These are phyloP conservation scores for Ophiocordyceps robertsii DNA, from an alignment of 2,329 filamentous ascomycete genomes.

Conservation along the genomic window DNA sequence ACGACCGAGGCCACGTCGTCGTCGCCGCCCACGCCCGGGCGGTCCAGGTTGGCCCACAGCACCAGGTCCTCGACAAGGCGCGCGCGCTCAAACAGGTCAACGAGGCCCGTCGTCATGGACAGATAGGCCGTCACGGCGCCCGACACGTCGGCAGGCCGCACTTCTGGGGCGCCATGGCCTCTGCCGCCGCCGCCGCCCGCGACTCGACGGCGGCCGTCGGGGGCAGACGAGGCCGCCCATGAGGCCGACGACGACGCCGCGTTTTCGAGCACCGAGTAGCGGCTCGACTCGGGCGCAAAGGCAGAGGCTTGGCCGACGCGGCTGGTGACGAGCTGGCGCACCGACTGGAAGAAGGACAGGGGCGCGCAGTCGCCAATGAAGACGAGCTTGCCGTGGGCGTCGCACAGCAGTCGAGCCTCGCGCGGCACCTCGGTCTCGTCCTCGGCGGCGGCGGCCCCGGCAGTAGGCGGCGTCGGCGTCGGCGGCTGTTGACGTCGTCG, in stretches of 20 bases:
- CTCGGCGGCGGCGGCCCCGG: slow-evolving; percentile 13
- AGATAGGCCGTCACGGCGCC: slow-evolving; percentile 21
- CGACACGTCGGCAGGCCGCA: slow-evolving; percentile 14
- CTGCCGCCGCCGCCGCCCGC: background rate
- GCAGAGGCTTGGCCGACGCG: slow-evolving; percentile 30
- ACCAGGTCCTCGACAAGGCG: slow-evolving; percentile 25
- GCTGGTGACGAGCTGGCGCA: slow-evolving; percentile 35
- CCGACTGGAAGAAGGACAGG: slow-evolving; percentile 40
- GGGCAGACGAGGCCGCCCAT: background rate
- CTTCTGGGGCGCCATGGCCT: slow-evolving; percentile 7
- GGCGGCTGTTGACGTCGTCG: background rate
- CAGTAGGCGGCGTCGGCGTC: background rate
- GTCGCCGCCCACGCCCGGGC: background rate
- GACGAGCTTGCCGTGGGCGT: slow-evolving; percentile 38
- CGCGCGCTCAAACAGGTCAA: slow-evolving; percentile 32
- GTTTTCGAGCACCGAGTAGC: slow-evolving; percentile 36
- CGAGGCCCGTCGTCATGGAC: slow-evolving; percentile 28
- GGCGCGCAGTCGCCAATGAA: slow-evolving; percentile 45
- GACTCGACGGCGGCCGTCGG: background rate
- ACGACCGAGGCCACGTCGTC: slow-evolving; percentile 27
- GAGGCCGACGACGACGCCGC: slow-evolving; percentile 10
- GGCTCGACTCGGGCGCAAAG: slow-evolving; percentile 36
- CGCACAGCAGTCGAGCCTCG: slow-evolving; percentile 36
- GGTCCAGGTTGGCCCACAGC: slow-evolving; percentile 24
- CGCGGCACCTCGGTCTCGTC: slow-evolving; percentile 41